Base-by-base conservation (phyloP, 2,329 filamentous ascomycete species). In the Polytolypa hystricis region DNA sequence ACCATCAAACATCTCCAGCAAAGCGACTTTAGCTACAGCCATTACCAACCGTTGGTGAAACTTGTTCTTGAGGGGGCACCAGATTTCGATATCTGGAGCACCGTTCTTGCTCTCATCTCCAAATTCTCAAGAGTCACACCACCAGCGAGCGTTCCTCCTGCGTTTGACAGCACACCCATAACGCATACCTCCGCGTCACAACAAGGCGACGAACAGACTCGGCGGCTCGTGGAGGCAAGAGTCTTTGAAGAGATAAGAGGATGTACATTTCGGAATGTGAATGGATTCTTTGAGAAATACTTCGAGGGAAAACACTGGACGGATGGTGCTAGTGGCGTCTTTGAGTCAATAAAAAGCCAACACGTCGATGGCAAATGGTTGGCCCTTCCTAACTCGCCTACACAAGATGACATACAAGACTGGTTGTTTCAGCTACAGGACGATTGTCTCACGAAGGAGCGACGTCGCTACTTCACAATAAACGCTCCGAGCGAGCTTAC, bases 271-370 rank as follows among this genome's bases (percentile, higher is more conserved):
- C 30, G 29, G 23, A 34, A 39, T 34, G 45, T 50, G 10, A 30
- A 38, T 4, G 43, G 44, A 3, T 44, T 47, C 35, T 42, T 44
- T 26, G 27, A 16, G 3, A 50, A 50, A 33, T 48, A 50, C 32
- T 50, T 49, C 39, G 35, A 47, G 28, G 42, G 37, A 28, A 49
- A 43, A 31, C 19, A 38, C 31, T 48, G 43, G 44, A 42, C 17
- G 8, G 9, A 32, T 9, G 27, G 23, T 25, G 37, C 17, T 17
- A 14, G 32, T 26, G 40, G 29, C 18, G 32, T 41, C 7, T 39
- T 27, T 37, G 5, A 33, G 26, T 12, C 3, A 16, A 23, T 42
- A 31, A 17, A 42, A 26, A 23, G 18, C 8, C 21, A n/a, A 26
- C 25, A 42, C 15, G 30, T 16, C 7, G 19, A 33, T 34, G 31